Percentiles rank a stretch among this genome's conserved stretches.
phyloP scores from a whole-genome alignment of 306 rosid species.

The Vigna angularis region DNA sequence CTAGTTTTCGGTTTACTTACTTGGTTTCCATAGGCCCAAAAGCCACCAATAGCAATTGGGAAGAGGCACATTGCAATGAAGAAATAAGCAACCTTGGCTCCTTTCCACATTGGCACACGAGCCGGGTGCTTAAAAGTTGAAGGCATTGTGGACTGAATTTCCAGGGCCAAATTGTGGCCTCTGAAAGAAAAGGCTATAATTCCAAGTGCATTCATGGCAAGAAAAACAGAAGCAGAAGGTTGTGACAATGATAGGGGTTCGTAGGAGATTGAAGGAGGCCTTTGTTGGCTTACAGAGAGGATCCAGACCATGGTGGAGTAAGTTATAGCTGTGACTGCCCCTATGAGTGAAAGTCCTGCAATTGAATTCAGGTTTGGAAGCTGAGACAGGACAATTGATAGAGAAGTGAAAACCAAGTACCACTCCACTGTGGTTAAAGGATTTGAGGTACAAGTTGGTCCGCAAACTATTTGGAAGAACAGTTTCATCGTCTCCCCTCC shows the following conservation, averaged over 20 bases:
- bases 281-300: conserved; percentile 87
- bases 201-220: conserved; percentile 91
- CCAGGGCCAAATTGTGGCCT: conserved; percentile 90
- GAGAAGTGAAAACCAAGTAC: conserved; percentile 96
- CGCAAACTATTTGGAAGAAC: conserved; percentile 93
- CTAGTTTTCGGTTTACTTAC: conserved; percentile 57
- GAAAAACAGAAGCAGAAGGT: conserved; percentile 70
- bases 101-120: conserved; percentile 99
- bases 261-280: conserved; percentile 88
- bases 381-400: conserved; percentile 93
- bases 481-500: conserved; percentile 99
- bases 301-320: conserved; percentile 98
- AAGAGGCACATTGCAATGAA: conserved; percentile 95
- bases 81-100: conserved; percentile 97
- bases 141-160: conserved; percentile 99
- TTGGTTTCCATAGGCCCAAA: conserved; percentile 96
- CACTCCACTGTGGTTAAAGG: conserved; percentile 97
- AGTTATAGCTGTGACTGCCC: conserved; percentile 98
- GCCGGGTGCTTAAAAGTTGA: conserved; percentile 99
- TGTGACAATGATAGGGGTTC: conserved; percentile 70
- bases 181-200: conserved; percentile 95
- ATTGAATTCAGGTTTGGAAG: conserved; percentile 98
- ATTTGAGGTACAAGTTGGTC: conserved; percentile 86
- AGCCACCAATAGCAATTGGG: conserved; percentile 96
- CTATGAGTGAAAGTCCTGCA: conserved; percentile 94